phyloP scores from a whole-genome alignment of 2,329 filamentous ascomycete genomes.

The Epichloe gansuensis region DNA sequence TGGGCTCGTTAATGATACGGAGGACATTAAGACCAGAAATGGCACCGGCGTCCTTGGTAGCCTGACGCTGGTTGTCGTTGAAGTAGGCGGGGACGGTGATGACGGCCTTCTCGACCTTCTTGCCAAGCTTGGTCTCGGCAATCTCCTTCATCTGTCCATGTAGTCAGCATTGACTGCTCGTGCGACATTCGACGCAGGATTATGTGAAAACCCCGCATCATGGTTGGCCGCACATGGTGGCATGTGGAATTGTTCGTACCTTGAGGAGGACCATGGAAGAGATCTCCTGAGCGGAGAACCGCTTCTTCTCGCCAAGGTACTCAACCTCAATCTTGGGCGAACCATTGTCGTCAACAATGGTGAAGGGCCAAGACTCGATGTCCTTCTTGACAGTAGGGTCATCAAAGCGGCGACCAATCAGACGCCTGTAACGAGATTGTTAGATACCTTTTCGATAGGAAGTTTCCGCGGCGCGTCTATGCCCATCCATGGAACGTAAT shows the following conservation, averaged over 20 bases:
- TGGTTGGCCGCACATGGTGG: background rate
- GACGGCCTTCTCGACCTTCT: slow-evolving; percentile 98
- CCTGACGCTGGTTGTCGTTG: slow-evolving; percentile 99
- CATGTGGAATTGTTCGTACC: slow-evolving; percentile 39
- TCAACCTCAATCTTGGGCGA: slow-evolving; percentile 90
- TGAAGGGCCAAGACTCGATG: slow-evolving; percentile 98
- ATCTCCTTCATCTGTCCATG: slow-evolving; percentile 87
- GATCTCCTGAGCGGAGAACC: slow-evolving; percentile 96
- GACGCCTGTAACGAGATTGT: slow-evolving; percentile 51
- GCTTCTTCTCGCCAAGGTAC: slow-evolving; percentile 90
- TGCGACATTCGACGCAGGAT: background rate
- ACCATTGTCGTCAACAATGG: slow-evolving; percentile 80
- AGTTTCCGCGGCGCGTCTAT: background rate
- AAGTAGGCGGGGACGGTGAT: slow-evolving; percentile 99
- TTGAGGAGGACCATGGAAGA: slow-evolving; percentile 98
- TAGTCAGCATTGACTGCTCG: slow-evolving; percentile 7
- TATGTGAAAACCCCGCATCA: background rate
- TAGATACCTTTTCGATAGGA: background rate
- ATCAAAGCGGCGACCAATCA: slow-evolving; percentile 92
- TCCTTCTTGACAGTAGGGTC: slow-evolving; percentile 98
- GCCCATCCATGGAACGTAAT: background rate
- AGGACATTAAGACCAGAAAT: slow-evolving; percentile 96
- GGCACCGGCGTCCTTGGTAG: slow-evolving; percentile 97
- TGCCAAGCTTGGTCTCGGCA: slow-evolving; percentile 94
- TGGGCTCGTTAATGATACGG: slow-evolving; percentile 99